These are phyloP conservation scores for Suaeda aralocaspica DNA, from an alignment of 148 eudicot genomes.

Conservation along the genomic window DNA sequence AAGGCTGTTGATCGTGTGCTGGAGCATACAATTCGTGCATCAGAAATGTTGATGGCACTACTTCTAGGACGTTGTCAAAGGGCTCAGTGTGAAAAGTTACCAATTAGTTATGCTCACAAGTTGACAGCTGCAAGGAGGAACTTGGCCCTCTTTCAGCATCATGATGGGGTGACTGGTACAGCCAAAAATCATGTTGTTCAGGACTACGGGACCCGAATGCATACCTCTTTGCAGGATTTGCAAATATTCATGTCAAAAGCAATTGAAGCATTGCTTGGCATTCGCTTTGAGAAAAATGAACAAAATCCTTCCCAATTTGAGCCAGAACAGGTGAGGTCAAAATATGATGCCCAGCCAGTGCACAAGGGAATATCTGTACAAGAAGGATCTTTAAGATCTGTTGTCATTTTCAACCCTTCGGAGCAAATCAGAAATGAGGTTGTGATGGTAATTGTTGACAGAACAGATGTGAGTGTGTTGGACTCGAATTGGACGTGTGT, in stretches of 20 bases:
- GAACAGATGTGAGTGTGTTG: slow-evolving; percentile 74
- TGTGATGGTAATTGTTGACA: slow-evolving; percentile 79
- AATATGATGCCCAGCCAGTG: slow-evolving; percentile 75
- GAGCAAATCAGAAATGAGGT: slow-evolving; percentile 88
- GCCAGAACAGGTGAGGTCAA: slow-evolving; percentile 73
- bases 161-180: slow-evolving; percentile 98
- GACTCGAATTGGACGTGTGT: slow-evolving; percentile 97
- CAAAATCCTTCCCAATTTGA: slow-evolving; percentile 73
- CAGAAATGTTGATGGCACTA: slow-evolving; percentile 87
- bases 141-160: slow-evolving; percentile 98
- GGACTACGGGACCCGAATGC: slow-evolving; percentile 94
- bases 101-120: slow-evolving; percentile 73
- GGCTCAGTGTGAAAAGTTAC: slow-evolving; percentile 77
- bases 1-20: slow-evolving; percentile 93
- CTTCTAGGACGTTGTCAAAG: slow-evolving; percentile 79
- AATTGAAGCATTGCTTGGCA: slow-evolving; percentile 74
- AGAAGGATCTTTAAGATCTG: slow-evolving; percentile 62
- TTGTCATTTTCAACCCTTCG: slow-evolving; percentile 76
- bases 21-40: slow-evolving; percentile 89
- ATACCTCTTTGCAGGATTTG: slow-evolving; percentile 82
- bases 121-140: slow-evolving; percentile 94
- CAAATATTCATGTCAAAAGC: slow-evolving; percentile 97
- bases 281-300: slow-evolving; percentile 76
- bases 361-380: slow-evolving; percentile 48
- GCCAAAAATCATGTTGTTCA: slow-evolving; percentile 92